Evolutionary conservation across 306 rosid species (phyloP).

Genomic region (Fragaria iinumae): DNA sequence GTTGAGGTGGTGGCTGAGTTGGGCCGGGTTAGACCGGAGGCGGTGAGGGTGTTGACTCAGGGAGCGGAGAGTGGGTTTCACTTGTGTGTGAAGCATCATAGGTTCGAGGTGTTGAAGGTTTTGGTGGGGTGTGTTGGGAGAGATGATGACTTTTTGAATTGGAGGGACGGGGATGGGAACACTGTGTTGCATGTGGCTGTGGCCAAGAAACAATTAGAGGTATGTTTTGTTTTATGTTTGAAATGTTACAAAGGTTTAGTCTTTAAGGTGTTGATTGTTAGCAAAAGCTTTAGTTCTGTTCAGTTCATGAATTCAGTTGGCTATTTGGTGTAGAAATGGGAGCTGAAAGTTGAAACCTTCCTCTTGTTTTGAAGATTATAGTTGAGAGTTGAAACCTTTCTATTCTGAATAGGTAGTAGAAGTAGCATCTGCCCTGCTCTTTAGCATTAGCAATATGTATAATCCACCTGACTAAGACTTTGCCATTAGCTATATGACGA

Average conservation of each 20-base stretch:
- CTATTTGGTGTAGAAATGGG: constrained; percentile 1
- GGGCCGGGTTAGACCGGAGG: constrained; percentile 19
- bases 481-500: not conserved
- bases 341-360: not conserved
- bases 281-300: not conserved
- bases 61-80: constrained; percentile 26
- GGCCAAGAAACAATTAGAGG: constrained; percentile 29
- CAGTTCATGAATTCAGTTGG: not conserved
- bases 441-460: not conserved
- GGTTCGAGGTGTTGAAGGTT: constrained; percentile 29
- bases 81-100: constrained; percentile 29
- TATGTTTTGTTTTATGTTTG: not conserved
- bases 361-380: not conserved
- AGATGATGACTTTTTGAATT: constrained; percentile 28
- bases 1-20: constrained; percentile 27
- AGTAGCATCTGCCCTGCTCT: not conserved
- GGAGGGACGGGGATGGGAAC: constrained; percentile 29
- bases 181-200: constrained; percentile 30
- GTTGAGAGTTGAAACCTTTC: not conserved
- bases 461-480: not conserved
- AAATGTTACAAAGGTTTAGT: not conserved
- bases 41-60: constrained; percentile 17
- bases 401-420: not conserved
- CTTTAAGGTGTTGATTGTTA: not conserved
- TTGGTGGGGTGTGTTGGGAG: constrained; percentile 23